Base-by-base conservation (phyloP, 371 early-diverging fungal species). In the Umbelopsis sp. region DNA sequence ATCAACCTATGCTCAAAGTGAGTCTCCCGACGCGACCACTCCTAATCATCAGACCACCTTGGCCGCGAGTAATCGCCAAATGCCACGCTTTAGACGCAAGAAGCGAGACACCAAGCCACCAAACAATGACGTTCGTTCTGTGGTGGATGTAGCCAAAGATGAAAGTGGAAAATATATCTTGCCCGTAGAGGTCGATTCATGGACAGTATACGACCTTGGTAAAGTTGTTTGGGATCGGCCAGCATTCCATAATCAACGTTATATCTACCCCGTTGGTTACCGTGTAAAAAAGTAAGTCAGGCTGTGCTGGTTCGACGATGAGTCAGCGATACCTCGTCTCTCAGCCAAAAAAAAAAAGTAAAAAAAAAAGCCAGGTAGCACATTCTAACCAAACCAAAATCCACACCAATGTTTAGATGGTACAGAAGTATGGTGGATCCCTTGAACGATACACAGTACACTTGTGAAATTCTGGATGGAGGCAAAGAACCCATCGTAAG, bases 211-310 rank as follows among this genome's bases (percentile, higher is more conserved):
- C 14, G 71, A 63, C 44, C 79, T 94, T 14, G 97, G 97, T 12
- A 77, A 72, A 41, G 89, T 96, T 5, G 86, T 93, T 4, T 85
- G 81, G 74, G 92, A 92, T 48, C 87, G 91, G 16, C 89, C 91
- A 41, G 83, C 88, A 3, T 96, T 91, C 75, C 96, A 96, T 69
- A 93, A 90, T 63, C 91, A 93, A 66, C 86, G 95, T 18, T 96
- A 96, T 69, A 94, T 96, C 44, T 96, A 88, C 84, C 94, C 97
- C n/a, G 91, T 95, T 8, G 97, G 97, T 6, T 96, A 92, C 78
- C 85, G 76, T 29, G 81, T 86, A 4, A 81, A 79, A 70, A 77
- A 82, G 80, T 84, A 77, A 76, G 44, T 57, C 63, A 29, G 8
- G 14, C n/a, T 35, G 35, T 35, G 48, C 48, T 48, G 8, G 20